A percentile compares a stretch with the other conserved stretches of the same genome.
Evolutionary conservation across 2,329 filamentous ascomycete species (phyloP).

Genomic region (Fusarium veterinarium): DNA sequence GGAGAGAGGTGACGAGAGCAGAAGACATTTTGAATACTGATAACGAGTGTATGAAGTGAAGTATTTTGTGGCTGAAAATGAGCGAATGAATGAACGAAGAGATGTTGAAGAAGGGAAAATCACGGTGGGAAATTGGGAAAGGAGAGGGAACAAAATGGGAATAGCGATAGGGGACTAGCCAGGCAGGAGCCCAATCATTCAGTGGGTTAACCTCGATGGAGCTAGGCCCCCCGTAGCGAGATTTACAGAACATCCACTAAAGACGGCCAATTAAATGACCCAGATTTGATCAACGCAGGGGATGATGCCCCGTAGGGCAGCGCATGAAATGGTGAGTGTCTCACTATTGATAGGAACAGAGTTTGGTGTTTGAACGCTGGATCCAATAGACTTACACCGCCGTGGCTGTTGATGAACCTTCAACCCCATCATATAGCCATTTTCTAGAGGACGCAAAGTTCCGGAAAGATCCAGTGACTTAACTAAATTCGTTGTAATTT

Average conservation of each 20-base stretch:
- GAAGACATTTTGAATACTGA: conserved; percentile 4
- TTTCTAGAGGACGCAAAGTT: background rate
- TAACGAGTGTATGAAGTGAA: background rate
- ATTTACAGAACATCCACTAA: background rate
- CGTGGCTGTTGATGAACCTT: background rate
- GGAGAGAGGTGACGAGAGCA: conserved; percentile 7
- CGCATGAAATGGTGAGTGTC: background rate
- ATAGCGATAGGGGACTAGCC: background rate
- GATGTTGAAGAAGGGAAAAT: background rate
- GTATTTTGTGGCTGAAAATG: background rate
- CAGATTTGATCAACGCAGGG: background rate
- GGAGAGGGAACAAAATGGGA: conserved; percentile 2
- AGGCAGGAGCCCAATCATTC: background rate
- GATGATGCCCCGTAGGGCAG: background rate
- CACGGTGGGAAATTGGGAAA: conserved; percentile 1
- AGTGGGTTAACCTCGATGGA: background rate
- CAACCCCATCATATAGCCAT: background rate
- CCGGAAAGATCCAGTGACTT: rapidly evolving
- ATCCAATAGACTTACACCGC: background rate
- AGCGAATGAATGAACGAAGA: background rate
- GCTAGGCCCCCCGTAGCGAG: background rate
- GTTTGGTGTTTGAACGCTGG: background rate
- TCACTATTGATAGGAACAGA: background rate
- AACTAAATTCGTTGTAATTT: background rate
- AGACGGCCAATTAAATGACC: rapidly evolving